A percentile compares a stretch with the other conserved stretches of the same genome.
Evolutionary conservation across 2,329 filamentous ascomycete genomes (phyloP).

Genomic region (Colletotrichum costaricense): DNA sequence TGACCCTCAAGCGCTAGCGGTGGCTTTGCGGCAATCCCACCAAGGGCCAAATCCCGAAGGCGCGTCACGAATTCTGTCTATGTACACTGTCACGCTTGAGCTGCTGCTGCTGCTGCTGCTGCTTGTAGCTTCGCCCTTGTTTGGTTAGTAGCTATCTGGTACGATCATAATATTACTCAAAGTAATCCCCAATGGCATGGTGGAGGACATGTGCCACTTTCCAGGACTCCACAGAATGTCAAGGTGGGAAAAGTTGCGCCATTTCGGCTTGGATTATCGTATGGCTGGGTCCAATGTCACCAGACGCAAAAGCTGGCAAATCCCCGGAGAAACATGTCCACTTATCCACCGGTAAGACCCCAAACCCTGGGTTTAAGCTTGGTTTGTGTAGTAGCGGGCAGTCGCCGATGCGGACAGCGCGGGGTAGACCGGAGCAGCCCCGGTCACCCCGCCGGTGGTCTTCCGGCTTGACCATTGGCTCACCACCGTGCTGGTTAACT

Average conservation of each 20-base stretch:
- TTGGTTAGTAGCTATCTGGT: too few relatives aligned
- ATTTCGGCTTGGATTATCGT: background rate
- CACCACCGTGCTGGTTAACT: background rate
- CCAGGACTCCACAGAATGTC: background rate
- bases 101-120: too few relatives aligned
- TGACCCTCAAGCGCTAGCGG: background rate
- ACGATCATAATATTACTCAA: too few relatives aligned
- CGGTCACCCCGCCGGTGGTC: background rate
- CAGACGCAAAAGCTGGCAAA: background rate
- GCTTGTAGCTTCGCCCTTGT: too few relatives aligned
- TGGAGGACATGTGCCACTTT: background rate
- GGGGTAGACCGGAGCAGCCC: too few relatives aligned
- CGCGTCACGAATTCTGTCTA: background rate
- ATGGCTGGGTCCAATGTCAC: background rate
- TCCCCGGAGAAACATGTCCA: too few relatives aligned
- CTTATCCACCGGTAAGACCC: background rate
- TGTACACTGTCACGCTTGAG: too few relatives aligned
- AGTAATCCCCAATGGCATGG: too few relatives aligned
- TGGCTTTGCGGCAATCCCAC: background rate
- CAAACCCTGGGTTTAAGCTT: background rate
- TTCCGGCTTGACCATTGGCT: background rate
- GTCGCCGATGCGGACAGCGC: too few relatives aligned
- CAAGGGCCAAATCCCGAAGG: background rate
- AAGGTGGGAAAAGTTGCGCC: slow-evolving; percentile 5
- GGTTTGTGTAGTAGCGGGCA: background rate